Evolutionary conservation across 2,329 filamentous ascomycete genomes (phyloP), one percentile per base, ranked within the genome.

Genomic region (Beauveria varroae): DNA sequence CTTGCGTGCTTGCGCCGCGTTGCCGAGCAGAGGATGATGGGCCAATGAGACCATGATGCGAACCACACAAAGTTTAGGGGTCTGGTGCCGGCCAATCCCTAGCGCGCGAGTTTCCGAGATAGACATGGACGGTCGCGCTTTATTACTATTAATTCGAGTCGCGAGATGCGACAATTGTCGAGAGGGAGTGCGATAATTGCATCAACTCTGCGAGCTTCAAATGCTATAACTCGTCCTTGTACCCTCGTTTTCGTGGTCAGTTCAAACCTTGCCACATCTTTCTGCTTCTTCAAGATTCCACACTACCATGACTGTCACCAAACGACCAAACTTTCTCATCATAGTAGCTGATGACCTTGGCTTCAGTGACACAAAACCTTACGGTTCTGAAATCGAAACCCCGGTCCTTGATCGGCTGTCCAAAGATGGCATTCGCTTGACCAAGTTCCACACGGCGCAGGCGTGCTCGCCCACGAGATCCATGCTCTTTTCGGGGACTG

Each of bases 301-400:
- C 30, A 12, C 10, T 34, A 52, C 30, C 9, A 52, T 52, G 50
- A 30, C 9, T 40, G n/a, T 5, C 30, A 20, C 26, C 26, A 50
- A 57, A 26, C 8, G 55, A 41, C 55, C 55, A 14, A 57, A 57
- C 24, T 49, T 57, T 20, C 46, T 57, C 18, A 28, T 57, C 16
- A 57, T 57, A 18, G 24, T 57, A n/a, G 55, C 55, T 28, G 55
- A 57, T 41, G 82, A 85, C 68, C 74, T 85, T 20, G 82, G 82
- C n/a, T 85, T 84, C 74, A 83, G 80, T 51, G 84, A 86, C 65
- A 75, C 84, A 22, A 79, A 79, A 53, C 80, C 79, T 67, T 86
- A 84, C 65, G 84, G 84, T 49, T 78, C 81, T 64, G 83, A 86
- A 70, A 86, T 86, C 66, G 76, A 78, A 41, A 86, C 84, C 0